Conservation (phyloP, 345 rosid genomes). For the Dovyalis caffra region DNA sequence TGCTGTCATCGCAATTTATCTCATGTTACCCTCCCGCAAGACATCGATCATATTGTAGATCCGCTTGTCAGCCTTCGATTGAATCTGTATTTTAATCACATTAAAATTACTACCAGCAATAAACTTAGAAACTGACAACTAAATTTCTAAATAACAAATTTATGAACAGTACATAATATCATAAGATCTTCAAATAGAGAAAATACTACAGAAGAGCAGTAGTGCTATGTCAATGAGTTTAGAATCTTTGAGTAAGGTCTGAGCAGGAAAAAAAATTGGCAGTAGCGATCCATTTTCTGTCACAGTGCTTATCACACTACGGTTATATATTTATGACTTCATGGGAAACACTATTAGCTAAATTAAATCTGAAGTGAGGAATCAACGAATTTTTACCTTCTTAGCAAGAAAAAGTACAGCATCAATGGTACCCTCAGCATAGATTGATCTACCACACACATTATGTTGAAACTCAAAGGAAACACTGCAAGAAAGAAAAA, state of each 20-base stretch:
- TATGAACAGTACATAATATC: background rate
- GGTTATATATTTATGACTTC: background rate
- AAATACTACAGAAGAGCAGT: background rate
- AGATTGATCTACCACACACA: slow-evolving; percentile 91
- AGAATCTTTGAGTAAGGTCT: background rate
- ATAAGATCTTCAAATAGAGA: background rate
- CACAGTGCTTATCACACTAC: no score
- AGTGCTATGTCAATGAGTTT: background rate
- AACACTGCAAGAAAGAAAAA: slow-evolving; percentile 47
- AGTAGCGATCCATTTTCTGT: background rate
- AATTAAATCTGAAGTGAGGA: background rate
- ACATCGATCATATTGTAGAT: slow-evolving; percentile 89
- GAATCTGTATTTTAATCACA: slow-evolving; percentile 41
- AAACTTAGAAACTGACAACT: background rate
- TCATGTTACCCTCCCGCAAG: slow-evolving; percentile 72
- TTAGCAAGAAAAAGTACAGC: slow-evolving; percentile 83
- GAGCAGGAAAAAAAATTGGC: background rate
- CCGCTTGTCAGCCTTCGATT: slow-evolving; percentile 59
- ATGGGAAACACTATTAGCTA: background rate
- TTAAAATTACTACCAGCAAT: background rate
- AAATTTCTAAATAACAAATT: background rate
- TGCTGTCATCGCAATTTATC: slow-evolving; percentile 22
- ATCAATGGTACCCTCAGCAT: slow-evolving; percentile 93
- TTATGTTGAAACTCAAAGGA: slow-evolving; percentile 98
- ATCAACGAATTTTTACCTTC: slow-evolving; percentile 49